Conservation (phyloP, 768 basidiomycete species). For the Nevesoporus exiguus region DNA sequence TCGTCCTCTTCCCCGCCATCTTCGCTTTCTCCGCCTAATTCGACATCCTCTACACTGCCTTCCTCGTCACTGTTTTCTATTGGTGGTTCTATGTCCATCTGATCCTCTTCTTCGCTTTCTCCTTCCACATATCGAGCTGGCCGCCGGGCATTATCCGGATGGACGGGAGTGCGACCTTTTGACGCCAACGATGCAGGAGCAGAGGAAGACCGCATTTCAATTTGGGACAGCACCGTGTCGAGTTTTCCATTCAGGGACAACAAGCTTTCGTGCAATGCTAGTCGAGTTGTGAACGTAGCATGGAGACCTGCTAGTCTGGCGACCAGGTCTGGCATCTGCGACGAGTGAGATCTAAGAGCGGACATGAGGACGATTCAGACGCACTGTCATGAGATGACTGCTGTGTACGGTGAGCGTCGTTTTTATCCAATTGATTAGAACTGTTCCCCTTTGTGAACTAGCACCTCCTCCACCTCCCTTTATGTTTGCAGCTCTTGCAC, state of each 20-base stretch:
- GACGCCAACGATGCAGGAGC: slow-evolving; percentile 55
- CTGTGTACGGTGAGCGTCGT: slow-evolving; percentile 83
- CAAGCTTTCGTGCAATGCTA: slow-evolving; percentile 81
- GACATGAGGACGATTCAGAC: slow-evolving; percentile 30
- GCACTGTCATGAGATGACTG: slow-evolving; percentile 89
- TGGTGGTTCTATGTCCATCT: slow-evolving; percentile 56
- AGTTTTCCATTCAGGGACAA: slow-evolving; percentile 84
- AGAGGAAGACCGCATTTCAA: slow-evolving; percentile 80
- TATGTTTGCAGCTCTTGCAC: slow-evolving; percentile 64
- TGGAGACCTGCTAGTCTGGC: slow-evolving; percentile 83
- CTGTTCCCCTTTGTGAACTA: slow-evolving; percentile 71
- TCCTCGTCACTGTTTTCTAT: slow-evolving; percentile 63
- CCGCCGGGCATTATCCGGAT: slow-evolving; percentile 37
- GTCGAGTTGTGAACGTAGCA: slow-evolving; percentile 71
- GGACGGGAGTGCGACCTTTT: slow-evolving; percentile 36
- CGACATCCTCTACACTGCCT: slow-evolving; percentile 77
- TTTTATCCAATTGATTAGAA: slow-evolving; percentile 73
- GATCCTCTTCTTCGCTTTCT: slow-evolving; percentile 67
- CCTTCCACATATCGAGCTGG: slow-evolving; percentile 70
- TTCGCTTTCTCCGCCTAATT: slow-evolving; percentile 63
- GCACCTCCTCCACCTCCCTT: slow-evolving; percentile 78
- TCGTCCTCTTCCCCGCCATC: slow-evolving; percentile 47
- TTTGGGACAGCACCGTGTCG: slow-evolving; percentile 91
- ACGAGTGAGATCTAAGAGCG: slow-evolving; percentile 9
- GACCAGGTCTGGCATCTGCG: slow-evolving; percentile 89